A percentile compares a stretch with the other conserved stretches of the same genome.
Evolutionary conservation across 129 eudicot species (phyloP).

Genomic region (Erigeron canadensis): DNA sequence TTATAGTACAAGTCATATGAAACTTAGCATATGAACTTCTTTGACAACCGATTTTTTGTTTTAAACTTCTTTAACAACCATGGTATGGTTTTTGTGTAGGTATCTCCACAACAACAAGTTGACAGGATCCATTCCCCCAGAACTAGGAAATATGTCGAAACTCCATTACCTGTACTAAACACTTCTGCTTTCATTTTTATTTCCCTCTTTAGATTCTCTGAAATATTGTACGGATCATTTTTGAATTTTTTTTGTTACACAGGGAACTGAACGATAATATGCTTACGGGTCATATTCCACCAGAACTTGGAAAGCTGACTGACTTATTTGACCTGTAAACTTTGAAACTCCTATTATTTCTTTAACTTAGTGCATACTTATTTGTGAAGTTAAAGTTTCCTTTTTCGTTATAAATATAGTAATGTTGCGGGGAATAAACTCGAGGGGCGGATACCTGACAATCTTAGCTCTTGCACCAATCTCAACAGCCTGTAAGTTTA

Average conservation of each 20-base stretch:
- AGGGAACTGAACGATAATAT: constrained; percentile 90
- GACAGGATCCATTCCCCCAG: constrained; percentile 83
- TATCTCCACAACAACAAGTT: constrained; percentile 90
- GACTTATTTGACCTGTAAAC: constrained; percentile 89
- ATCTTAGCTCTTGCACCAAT: constrained; percentile 91
- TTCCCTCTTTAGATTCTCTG: not conserved
- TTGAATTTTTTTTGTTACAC: not conserved
- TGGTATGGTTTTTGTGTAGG: constrained; percentile 38
- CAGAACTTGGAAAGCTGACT: constrained; percentile 87
- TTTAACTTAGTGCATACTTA: not conserved
- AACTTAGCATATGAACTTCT: not conserved
- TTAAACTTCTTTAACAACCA: not conserved
- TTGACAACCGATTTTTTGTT: no score
- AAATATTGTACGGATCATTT: not conserved
- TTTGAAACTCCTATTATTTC: constrained; percentile 16
- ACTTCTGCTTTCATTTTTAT: not conserved
- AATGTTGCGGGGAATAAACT: constrained; percentile 85
- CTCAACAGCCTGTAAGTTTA: constrained; percentile 89
- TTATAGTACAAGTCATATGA: not conserved
- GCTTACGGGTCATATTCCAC: constrained; percentile 80
- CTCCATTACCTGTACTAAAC: constrained; percentile 82
- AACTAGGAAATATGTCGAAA: constrained; percentile 95
- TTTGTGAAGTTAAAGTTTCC: not conserved
- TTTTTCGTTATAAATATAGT: constrained; percentile 35
- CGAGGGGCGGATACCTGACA: constrained; percentile 77